phyloP scores from a whole-genome alignment of 2,329 filamentous ascomycete species.

The Fusarium citri region DNA sequence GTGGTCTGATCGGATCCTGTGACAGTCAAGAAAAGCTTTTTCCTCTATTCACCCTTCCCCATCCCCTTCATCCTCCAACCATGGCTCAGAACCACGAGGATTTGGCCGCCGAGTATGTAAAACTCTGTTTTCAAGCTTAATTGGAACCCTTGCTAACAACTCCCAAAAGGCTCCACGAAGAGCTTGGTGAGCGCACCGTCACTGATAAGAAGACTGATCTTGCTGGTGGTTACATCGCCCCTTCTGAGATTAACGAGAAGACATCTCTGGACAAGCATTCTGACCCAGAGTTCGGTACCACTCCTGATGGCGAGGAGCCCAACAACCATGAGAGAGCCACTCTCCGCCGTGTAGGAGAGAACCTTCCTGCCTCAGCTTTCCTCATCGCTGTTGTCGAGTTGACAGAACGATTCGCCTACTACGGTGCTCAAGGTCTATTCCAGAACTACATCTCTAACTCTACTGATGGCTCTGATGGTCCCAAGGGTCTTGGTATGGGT shows the following conservation, averaged over 20 bases:
- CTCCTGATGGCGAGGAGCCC: conserved; percentile 63
- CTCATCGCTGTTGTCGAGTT: conserved; percentile 68
- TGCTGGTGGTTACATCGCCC: conserved; percentile 41
- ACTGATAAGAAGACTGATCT: conserved; percentile 42
- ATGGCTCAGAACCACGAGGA: conserved; percentile 53
- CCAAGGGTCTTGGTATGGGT: conserved; percentile 66
- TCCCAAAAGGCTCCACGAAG: conserved; percentile 45
- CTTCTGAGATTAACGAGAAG: conserved; percentile 43
- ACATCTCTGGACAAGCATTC: conserved; percentile 40
- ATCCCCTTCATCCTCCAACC: no score
- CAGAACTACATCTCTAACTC: conserved; percentile 64
- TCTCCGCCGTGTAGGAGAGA: conserved; percentile 65
- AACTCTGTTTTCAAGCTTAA: conserved; percentile 24
- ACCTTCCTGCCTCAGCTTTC: conserved; percentile 65
- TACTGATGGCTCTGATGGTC: conserved; percentile 50
- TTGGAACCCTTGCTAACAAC: conserved; percentile 23
- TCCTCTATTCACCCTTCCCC: not conserved
- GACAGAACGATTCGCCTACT: conserved; percentile 69
- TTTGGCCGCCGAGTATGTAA: conserved; percentile 49
- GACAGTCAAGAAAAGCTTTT: conserved; percentile 19
- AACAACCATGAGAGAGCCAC: conserved; percentile 62
- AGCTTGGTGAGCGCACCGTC: conserved; percentile 43
- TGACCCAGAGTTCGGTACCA: conserved; percentile 48
- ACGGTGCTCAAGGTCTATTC: conserved; percentile 64
- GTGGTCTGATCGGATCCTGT: conserved; percentile 1